Evolutionary conservation across 2,329 filamentous ascomycete species (phyloP).

Genomic region (Penicillium sp.): DNA sequence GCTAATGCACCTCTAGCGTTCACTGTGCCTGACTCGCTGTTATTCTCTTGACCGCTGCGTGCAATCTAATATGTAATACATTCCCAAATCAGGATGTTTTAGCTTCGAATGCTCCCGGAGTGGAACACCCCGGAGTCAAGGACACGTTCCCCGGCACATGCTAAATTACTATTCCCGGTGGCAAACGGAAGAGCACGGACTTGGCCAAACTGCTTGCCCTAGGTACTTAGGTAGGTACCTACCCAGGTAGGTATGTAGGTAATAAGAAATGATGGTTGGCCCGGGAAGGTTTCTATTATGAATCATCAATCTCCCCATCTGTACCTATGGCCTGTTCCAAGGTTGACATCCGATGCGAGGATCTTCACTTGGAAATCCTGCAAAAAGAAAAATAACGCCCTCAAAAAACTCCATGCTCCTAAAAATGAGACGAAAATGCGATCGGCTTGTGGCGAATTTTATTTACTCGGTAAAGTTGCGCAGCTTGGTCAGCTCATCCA

Average conservation of each 20-base stretch:
- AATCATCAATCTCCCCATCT: conserved; percentile 3
- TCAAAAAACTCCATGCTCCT: conserved; percentile 24
- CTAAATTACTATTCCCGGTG: conserved; percentile 10
- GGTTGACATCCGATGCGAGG: neutral
- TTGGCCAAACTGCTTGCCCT: neutral
- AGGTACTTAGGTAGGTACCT: no score
- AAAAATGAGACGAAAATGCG: conserved; percentile 4
- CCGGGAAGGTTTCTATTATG: conserved; percentile 3
- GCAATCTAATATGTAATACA: neutral
- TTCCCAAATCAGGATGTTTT: neutral
- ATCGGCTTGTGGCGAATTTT: neutral
- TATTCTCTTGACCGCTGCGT: neutral
- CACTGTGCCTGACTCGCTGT: neutral
- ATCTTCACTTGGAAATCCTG: conserved; percentile 1
- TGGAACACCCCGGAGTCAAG: conserved; percentile 11
- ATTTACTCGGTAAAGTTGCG: conserved; percentile 41
- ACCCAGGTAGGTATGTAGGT: no score
- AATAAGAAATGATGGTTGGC: conserved; percentile 3
- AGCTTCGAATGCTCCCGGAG: neutral
- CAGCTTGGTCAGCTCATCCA: conserved; percentile 85
- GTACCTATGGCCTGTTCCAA: neutral
- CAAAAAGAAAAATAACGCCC: conserved; percentile 10
- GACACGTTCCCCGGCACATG: conserved; percentile 11
- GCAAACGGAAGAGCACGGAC: conserved; percentile 3
- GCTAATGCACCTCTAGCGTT: neutral